These are phyloP conservation scores for Coemansia sp. DNA, from an alignment of 192 early-diverging fungal genomes.

Conservation along the genomic window DNA sequence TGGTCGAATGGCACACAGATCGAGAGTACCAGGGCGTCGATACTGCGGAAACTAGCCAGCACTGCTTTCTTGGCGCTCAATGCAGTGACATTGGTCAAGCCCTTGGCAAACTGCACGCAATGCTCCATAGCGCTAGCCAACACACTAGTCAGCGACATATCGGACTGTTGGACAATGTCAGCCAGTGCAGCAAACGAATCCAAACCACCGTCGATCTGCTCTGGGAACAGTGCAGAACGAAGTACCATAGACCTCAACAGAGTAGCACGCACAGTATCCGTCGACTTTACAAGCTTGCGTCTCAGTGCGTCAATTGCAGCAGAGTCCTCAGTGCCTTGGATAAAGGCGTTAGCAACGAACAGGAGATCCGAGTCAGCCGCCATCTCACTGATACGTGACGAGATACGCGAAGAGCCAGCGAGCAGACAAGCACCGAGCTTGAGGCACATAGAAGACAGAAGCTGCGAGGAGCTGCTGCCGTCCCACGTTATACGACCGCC, in stretches of 20 bases:
- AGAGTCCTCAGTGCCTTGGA: conserved; percentile 16
- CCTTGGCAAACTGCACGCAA: conserved; percentile 2
- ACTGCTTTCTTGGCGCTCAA: neutral
- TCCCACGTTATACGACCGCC: conserved; percentile 27
- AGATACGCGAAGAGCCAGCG: neutral
- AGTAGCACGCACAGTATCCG: neutral
- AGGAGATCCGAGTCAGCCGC: conserved; percentile 5
- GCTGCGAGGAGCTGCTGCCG: neutral
- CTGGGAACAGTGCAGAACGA: conserved; percentile 7
- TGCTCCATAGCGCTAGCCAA: conserved; percentile 19
- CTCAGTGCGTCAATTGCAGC: conserved; percentile 2
- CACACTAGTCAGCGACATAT: too few relatives aligned
- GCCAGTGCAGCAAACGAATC: conserved; percentile 2
- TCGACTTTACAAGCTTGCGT: neutral
- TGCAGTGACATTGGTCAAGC: neutral
- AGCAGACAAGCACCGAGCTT: conserved; percentile 7
- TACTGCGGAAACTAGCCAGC: conserved; percentile 1
- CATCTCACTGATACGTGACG: neutral
- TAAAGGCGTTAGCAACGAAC: conserved; percentile 19
- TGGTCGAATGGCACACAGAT: conserved; percentile 24
- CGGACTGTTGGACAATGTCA: neutral
- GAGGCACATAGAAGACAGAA: conserved; percentile 10
- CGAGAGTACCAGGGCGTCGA: conserved; percentile 6
- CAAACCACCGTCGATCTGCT: neutral
- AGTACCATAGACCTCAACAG: conserved; percentile 16